These are phyloP conservation scores for Phytopythium helicoides DNA, from an alignment of 352 stramenopile genomes.

Conservation along the genomic window DNA sequence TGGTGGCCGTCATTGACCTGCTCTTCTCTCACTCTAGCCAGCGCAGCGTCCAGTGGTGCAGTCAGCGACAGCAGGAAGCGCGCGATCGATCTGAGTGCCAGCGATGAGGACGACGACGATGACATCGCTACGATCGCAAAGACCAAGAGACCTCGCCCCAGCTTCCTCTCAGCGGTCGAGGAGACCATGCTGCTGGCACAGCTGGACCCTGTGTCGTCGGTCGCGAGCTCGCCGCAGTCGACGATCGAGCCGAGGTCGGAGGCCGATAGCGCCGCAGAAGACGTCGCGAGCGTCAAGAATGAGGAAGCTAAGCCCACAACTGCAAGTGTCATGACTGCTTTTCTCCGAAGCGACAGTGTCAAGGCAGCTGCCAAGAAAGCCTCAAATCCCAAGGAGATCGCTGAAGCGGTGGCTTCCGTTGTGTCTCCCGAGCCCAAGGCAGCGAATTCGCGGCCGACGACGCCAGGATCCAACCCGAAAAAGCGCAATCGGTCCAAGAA, in stretches of 20 bases:
- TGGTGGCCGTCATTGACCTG: background rate
- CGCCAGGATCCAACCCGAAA: constrained; percentile 32
- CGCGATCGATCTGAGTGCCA: constrained; percentile 33
- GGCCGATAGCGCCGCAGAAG: background rate
- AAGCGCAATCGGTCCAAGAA: constrained; percentile 37
- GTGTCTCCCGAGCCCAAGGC: constrained; percentile 49
- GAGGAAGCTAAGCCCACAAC: background rate
- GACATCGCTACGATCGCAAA: constrained; percentile 16
- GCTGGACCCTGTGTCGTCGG: constrained; percentile 26
- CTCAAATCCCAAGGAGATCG: constrained; percentile 38
- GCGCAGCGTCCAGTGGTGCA: background rate
- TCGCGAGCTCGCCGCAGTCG: constrained; percentile 1
- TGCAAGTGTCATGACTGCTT: constrained; percentile 10
- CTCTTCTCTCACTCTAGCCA: background rate
- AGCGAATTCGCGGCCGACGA: constrained; percentile 7
- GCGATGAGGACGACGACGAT: constrained; percentile 36
- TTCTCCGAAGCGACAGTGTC: constrained; percentile 3
- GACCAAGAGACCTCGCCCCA: constrained; percentile 48
- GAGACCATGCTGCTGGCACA: constrained; percentile 59
- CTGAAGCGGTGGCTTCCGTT: constrained; percentile 22
- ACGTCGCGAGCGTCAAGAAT: constrained; percentile 2
- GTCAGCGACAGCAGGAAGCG: constrained; percentile 40
- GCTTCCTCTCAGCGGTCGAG: constrained; percentile 61
- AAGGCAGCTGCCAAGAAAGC: constrained; percentile 11
- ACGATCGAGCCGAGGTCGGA: constrained; percentile 3